phyloP scores from a whole-genome alignment of 2,329 filamentous ascomycete genomes.

The Pseudonectria buxi region DNA sequence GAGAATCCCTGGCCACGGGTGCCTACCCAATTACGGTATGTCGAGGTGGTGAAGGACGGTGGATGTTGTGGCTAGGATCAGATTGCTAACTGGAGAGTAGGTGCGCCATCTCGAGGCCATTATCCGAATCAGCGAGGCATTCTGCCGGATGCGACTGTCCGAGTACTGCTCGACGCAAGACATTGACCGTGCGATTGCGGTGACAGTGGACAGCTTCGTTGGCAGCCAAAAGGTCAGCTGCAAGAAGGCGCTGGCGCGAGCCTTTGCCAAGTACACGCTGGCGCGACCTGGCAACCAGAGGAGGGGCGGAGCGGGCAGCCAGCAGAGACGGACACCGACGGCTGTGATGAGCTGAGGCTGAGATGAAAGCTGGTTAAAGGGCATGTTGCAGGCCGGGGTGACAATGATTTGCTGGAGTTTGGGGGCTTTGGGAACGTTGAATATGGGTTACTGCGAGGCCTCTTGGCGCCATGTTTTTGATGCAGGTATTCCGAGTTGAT shows the following conservation, averaged over 20 bases:
- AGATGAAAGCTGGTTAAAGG: not conserved
- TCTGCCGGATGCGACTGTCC: constrained; percentile 96
- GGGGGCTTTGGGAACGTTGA: too few relatives aligned
- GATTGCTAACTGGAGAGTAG: constrained; percentile 38
- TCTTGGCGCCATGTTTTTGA: too few relatives aligned
- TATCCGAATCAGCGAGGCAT: constrained; percentile 88
- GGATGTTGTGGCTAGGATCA: not conserved
- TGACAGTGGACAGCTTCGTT: constrained; percentile 94
- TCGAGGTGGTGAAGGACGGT: constrained; percentile 11
- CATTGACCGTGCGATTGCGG: constrained; percentile 94
- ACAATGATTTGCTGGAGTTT: too few relatives aligned
- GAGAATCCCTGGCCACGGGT: constrained; percentile 86
- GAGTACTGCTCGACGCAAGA: constrained; percentile 88
- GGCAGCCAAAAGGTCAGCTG: constrained; percentile 94
- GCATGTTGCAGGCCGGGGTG: not conserved
- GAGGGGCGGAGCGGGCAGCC: constrained; percentile 15
- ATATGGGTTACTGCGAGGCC: too few relatives aligned
- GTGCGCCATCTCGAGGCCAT: constrained; percentile 97
- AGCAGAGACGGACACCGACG: constrained; percentile 20
- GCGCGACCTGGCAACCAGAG: constrained; percentile 38
- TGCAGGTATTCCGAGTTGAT: too few relatives aligned
- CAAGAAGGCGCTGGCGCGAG: constrained; percentile 89
- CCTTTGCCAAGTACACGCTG: constrained; percentile 90
- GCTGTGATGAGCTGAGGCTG: not conserved
- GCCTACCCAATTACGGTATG: constrained; percentile 96